A percentile compares a stretch with the other conserved stretches of the same genome.
These are phyloP conservation scores for Chimonanthus praecox DNA, from an alignment of 164 flowering plant genomes.

Conservation along the genomic window DNA sequence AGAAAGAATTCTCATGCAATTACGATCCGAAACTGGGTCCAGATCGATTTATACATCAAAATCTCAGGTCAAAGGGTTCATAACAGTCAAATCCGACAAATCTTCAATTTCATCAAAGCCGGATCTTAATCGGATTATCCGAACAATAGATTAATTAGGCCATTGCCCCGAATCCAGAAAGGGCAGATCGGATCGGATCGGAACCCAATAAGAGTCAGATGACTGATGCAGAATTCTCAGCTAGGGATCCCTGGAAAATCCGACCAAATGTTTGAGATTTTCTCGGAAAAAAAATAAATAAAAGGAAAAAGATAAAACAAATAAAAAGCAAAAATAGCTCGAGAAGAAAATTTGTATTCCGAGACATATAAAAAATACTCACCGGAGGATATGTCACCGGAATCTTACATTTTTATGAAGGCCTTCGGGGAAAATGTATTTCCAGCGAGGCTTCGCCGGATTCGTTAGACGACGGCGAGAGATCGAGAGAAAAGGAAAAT, in stretches of 20 bases:
- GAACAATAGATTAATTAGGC: not conserved
- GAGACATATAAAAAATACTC: no score
- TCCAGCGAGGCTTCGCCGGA: no score
- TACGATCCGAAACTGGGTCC: no score
- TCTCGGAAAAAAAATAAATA: not conserved
- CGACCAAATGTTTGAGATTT: not conserved
- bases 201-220: not conserved
- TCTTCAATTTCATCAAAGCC: not conserved
- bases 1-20: no score
- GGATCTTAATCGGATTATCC: not conserved
- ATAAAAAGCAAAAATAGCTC: not conserved
- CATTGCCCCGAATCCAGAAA: not conserved
- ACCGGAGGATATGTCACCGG: not conserved
- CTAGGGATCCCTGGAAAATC: not conserved
- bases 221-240: not conserved
- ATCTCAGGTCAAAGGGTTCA: not conserved
- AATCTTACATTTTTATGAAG: not conserved
- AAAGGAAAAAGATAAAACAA: not conserved
- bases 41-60: not conserved
- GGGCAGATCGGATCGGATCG: not conserved
- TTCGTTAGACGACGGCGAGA: no score
- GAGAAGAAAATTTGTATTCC: no score
- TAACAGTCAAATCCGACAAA: not conserved
- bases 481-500: no score
- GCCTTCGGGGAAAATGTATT: not conserved